Percentiles rank a stretch among this genome's conserved stretches.
Evolutionary conservation across 2,329 filamentous ascomycete species (phyloP).

Genomic region (Nigrospora oryzae): DNA sequence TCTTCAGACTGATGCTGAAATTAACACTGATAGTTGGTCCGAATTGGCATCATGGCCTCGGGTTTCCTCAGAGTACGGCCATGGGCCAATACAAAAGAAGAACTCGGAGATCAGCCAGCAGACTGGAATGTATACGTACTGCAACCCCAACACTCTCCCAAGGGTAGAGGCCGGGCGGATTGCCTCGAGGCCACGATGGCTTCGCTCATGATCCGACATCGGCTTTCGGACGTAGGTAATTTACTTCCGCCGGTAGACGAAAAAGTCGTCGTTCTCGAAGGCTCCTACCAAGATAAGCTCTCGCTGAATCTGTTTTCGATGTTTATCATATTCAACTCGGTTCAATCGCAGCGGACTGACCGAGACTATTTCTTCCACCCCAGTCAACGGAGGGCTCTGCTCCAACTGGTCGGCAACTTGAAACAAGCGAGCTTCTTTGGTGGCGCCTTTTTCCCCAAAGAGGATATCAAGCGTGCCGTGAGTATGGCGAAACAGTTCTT

Average conservation of each 20-base stretch:
- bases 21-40: conserved; percentile 33
- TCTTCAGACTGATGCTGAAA: too few relatives aligned
- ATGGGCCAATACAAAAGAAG: conserved; percentile 57
- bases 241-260: conserved; percentile 67
- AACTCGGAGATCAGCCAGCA: conserved; percentile 47
- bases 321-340: conserved; percentile 75
- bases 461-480: conserved; percentile 56
- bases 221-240: conserved; percentile 58
- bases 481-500: conserved; percentile 63
- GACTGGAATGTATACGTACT: conserved; percentile 70
- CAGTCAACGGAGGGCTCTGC: conserved; percentile 57
- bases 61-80: conserved; percentile 71
- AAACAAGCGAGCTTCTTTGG: conserved; percentile 79
- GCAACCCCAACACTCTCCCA: conserved; percentile 41
- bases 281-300: conserved; percentile 76
- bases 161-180: conserved; percentile 46
- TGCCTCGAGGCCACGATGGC: conserved; percentile 65
- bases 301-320: conserved; percentile 80
- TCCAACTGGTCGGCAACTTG: conserved; percentile 66
- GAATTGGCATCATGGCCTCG: conserved; percentile 55
- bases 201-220: conserved; percentile 74
- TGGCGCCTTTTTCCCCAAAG: conserved; percentile 63
- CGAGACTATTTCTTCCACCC: conserved; percentile 84
- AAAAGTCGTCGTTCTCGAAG: conserved; percentile 64
- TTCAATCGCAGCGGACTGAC: conserved; percentile 79